Conservation (phyloP, 2,329 filamentous ascomycete species). For the Tolypocladium inflatum region DNA sequence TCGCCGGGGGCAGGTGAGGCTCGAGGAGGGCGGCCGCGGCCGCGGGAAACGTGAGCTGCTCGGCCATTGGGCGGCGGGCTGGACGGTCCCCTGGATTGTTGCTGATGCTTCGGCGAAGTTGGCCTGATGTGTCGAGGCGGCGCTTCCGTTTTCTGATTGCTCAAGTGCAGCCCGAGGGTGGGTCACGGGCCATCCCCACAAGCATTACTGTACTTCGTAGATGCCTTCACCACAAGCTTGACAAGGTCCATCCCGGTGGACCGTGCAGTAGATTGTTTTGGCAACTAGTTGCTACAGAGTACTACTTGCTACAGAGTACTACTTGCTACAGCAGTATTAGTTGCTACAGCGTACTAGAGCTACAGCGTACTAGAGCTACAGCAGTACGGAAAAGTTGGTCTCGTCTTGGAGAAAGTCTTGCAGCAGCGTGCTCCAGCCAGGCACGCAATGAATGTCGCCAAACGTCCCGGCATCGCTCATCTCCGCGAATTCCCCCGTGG, state of each 20-base stretch:
- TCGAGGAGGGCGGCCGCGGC: conserved; percentile 21
- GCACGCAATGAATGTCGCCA: background rate
- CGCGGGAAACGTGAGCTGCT: conserved; percentile 22
- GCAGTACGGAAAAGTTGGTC: background rate
- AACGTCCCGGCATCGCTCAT: background rate
- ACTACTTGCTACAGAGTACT: too few species aligned
- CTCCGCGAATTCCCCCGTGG: background rate
- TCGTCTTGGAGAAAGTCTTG: background rate
- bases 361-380: too few species aligned
- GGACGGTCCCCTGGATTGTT: too few species aligned
- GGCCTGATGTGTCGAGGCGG: background rate
- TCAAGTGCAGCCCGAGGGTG: background rate
- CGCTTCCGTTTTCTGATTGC: background rate
- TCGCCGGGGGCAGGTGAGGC: conserved; percentile 19
- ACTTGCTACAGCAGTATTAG: too few species aligned
- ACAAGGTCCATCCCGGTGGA: too few species aligned
- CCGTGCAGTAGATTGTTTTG: too few species aligned
- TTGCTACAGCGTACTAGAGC: too few species aligned
- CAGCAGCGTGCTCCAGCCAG: background rate
- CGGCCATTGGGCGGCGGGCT: conserved; percentile 25
- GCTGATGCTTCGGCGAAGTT: background rate
- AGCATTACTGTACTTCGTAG: too few species aligned
- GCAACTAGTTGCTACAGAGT: background rate
- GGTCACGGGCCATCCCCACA: background rate
- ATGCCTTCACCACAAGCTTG: too few species aligned